These are phyloP conservation scores for Hyphodiscus sp. DNA, from an alignment of 2,329 filamentous ascomycete genomes.

Conservation along the genomic window DNA sequence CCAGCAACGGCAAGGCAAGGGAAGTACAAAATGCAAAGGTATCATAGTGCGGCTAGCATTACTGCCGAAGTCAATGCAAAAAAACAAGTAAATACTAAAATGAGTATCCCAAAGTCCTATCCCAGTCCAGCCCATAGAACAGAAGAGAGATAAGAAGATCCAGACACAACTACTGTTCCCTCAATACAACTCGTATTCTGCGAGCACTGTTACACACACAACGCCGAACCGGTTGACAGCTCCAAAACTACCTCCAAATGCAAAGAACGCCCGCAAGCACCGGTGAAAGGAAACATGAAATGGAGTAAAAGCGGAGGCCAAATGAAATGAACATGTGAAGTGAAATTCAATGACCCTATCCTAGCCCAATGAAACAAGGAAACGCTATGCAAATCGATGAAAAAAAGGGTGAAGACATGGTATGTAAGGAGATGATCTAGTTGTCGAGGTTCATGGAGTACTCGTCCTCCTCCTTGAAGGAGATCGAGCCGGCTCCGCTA, in stretches of 20 bases:
- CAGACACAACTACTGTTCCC: slow-evolving; percentile 1
- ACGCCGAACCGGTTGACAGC: slow-evolving; percentile 17
- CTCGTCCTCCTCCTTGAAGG: slow-evolving; percentile 93
- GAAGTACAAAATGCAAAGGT: slow-evolving; percentile 13
- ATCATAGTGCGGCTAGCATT: slow-evolving; percentile 8
- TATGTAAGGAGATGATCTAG: slow-evolving; percentile 24
- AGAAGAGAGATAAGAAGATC: slow-evolving; percentile 18
- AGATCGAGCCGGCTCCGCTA: slow-evolving; percentile 58
- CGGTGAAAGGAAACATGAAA: slow-evolving; percentile 22
- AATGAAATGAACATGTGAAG: slow-evolving; percentile 4
- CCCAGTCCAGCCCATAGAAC: slow-evolving; percentile 3
- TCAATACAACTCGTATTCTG: slow-evolving; percentile 20
- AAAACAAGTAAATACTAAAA: slow-evolving; percentile 11
- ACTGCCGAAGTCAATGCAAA: slow-evolving; percentile 2
- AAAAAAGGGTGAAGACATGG: neutral
- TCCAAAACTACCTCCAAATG: slow-evolving; percentile 27
- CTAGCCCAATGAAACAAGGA: neutral
- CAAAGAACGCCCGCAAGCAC: slow-evolving; percentile 27
- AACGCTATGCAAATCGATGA: neutral
- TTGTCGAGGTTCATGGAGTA: slow-evolving; percentile 71
- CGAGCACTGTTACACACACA: slow-evolving; percentile 14
- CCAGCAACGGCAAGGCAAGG: neutral
- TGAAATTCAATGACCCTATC: neutral
- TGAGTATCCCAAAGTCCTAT: slow-evolving; percentile 4
- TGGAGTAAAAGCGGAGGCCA: slow-evolving; percentile 16